phyloP scores from a whole-genome alignment of 768 basidiomycete genomes.

The Termitomyces sp. region DNA sequence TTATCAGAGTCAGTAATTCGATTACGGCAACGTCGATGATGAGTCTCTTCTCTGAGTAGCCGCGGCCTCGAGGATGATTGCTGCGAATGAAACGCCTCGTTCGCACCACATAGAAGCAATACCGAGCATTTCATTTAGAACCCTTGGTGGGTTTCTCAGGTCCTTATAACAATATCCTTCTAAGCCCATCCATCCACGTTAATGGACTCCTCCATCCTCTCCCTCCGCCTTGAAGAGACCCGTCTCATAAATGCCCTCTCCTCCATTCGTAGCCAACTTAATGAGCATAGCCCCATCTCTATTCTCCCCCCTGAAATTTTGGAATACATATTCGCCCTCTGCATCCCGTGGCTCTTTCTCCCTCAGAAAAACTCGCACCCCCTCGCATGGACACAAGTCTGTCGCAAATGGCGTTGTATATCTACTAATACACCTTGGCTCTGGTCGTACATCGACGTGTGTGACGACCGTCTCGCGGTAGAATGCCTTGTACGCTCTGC shows the following conservation, averaged over 20 bases:
- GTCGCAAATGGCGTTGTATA: constrained; percentile 29
- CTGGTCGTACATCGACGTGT: constrained; percentile 35
- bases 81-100: background rate
- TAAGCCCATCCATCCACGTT: background rate
- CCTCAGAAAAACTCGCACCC: constrained; percentile 22
- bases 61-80: background rate
- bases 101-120: background rate
- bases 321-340: constrained; percentile 32
- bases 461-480: constrained; percentile 25
- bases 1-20: too few species aligned
- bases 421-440: constrained; percentile 30
- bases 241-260: constrained; percentile 23
- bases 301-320: constrained; percentile 35
- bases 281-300: constrained; percentile 24
- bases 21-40: too few species aligned
- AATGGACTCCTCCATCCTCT: background rate
- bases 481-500: constrained; percentile 31
- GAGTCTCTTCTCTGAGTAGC: background rate
- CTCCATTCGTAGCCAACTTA: constrained; percentile 20
- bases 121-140: background rate
- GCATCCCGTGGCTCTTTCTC: constrained; percentile 30
- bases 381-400: constrained; percentile 38
- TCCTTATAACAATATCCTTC: background rate
- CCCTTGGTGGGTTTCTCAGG: background rate
- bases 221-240: constrained; percentile 21